A percentile compares a stretch with the other conserved stretches of the same genome.
Evolutionary conservation across 257 asterid genomes (phyloP).

Genomic region (Solanum piurae): DNA sequence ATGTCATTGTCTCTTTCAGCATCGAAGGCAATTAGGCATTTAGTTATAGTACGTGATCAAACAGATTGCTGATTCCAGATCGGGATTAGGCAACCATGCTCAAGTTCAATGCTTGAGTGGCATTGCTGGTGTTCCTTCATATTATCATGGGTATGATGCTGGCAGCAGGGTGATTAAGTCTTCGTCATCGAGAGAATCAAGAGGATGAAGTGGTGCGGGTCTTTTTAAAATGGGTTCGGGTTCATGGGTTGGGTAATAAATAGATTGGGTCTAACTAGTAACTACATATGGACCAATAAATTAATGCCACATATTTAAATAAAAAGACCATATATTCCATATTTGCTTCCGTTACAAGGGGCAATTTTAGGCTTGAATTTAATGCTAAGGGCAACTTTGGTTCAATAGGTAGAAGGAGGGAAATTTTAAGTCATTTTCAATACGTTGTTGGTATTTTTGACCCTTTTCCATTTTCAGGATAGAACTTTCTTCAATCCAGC

Average conservation of each 20-base stretch:
- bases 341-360: background rate
- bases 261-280: background rate
- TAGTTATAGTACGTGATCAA: constrained; percentile 19
- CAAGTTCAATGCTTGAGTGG: constrained; percentile 42
- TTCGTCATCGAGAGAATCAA: constrained; percentile 2
- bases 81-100: constrained; percentile 3
- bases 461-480: background rate
- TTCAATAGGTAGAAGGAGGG: background rate
- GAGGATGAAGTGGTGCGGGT: background rate
- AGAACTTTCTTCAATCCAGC: background rate
- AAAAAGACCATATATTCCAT: background rate
- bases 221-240: background rate
- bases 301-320: background rate
- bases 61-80: constrained; percentile 3
- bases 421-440: background rate
- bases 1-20: constrained; percentile 44
- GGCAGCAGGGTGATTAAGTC: background rate
- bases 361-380: background rate
- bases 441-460: background rate
- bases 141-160: background rate
- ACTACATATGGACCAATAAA: background rate
- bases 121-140: constrained; percentile 20
- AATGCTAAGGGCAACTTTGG: background rate
- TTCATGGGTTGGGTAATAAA: background rate
- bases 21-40: constrained; percentile 35